Base-by-base conservation (phyloP, 2,329 filamentous ascomycete genomes). In the Grosmannia huntii region DNA sequence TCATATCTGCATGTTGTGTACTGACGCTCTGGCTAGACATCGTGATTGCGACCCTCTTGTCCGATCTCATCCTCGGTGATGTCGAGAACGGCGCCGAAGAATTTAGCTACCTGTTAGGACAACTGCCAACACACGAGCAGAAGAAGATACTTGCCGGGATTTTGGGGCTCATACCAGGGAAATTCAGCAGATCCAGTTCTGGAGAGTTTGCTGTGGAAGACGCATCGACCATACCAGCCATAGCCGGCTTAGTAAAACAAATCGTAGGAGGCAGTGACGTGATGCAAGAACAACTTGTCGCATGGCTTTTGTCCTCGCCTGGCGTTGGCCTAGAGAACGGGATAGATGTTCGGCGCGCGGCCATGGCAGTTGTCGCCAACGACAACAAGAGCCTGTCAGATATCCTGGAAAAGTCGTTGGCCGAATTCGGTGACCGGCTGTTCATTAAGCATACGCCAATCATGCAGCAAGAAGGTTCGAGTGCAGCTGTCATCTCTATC, bases 391-490 rank as follows among this genome's bases (percentile, higher is more conserved):
- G 71, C 23, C 71, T 89, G 2, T 72, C 76, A 5, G 73, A 68
- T 0, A 73, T 88, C 41, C 68, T 92, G 58, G 83, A 90, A 65
- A 89, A 83, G 66, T 81, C 78, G 54, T 73, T 96, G 54, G 75
- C 75, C 46, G 81, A 86, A 54, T 96, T 97, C 69, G 89, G 89
- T 1, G 91, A 96, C 65, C 83, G 87, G 55, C 75, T 97, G 12
- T 95, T 90, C 66, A 90, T 97, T 64, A 87, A 83, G 59, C 90
- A 97, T 70, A 82, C 87, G 0, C 85, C 91, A 5, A 81, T 87
- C n/a, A 68, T 94, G 46, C 87, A 91, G 66, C 94, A 99, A 77
- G 89, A 97, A 79, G 86, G 90, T 88, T 72, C 64, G 71, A 19
- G 1, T 48, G 10, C 27, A 25, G 23, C 44, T n/a, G 23, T 21